phyloP scores from a whole-genome alignment of 2,329 filamentous ascomycete genomes.

The Ambrosiella xylebori region DNA sequence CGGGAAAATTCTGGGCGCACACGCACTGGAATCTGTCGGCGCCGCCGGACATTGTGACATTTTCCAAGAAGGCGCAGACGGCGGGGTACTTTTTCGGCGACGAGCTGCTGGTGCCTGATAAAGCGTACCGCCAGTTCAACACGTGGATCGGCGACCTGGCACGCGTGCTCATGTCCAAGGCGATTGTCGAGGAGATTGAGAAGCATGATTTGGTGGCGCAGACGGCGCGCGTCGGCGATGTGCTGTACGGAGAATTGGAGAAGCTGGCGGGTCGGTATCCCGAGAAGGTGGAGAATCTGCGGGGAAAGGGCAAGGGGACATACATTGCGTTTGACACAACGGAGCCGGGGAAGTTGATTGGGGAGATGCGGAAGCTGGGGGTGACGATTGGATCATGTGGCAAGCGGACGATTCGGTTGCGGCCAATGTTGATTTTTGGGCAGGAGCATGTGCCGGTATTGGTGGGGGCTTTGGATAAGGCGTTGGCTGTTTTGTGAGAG shows the following conservation, averaged over 20 bases:
- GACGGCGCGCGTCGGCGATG: slow-evolving; percentile 52
- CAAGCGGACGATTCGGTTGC: slow-evolving; percentile 48
- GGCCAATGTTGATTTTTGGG: slow-evolving; percentile 72
- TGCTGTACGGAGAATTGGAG: slow-evolving; percentile 49
- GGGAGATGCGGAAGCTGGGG: slow-evolving; percentile 52
- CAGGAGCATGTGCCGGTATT: slow-evolving; percentile 36
- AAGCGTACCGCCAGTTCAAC: slow-evolving; percentile 92
- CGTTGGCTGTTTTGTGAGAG: slow-evolving; percentile 9
- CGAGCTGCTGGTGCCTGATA: slow-evolving; percentile 65
- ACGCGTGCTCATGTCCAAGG: slow-evolving; percentile 68
- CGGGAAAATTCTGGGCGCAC: slow-evolving; percentile 91
- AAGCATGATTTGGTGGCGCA: slow-evolving; percentile 59
- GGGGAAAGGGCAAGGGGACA: slow-evolving; percentile 49
- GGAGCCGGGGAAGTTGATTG: slow-evolving; percentile 50
- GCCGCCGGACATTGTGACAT: slow-evolving; percentile 86
- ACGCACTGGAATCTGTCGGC: slow-evolving; percentile 74
- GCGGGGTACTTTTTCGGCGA: slow-evolving; percentile 85
- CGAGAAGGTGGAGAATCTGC: slow-evolving; percentile 51
- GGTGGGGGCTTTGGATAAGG: slow-evolving; percentile 9
- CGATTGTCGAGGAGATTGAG: slow-evolving; percentile 69
- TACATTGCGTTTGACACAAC: slow-evolving; percentile 69
- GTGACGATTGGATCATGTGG: slow-evolving; percentile 68
- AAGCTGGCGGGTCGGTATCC: slow-evolving; percentile 48
- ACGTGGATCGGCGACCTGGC: slow-evolving; percentile 94
- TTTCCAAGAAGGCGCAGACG: slow-evolving; percentile 88